These are phyloP conservation scores for Kuraishia ogatae DNA, from an alignment of 805 yeast species.

Conservation along the genomic window DNA sequence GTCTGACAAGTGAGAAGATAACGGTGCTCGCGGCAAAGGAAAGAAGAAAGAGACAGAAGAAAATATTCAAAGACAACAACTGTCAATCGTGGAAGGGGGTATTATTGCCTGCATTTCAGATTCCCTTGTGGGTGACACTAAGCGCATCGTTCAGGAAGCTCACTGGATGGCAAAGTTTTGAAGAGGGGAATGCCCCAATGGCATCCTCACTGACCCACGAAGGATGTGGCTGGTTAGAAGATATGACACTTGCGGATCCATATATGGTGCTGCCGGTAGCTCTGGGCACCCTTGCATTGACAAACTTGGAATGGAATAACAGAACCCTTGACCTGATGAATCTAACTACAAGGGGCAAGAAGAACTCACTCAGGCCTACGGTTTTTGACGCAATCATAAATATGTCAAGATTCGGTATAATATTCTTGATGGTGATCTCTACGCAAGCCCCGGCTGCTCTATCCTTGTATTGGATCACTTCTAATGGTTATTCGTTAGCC, in stretches of 20 bases:
- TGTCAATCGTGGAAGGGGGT: conserved; percentile 80
- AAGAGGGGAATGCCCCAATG: conserved; percentile 30
- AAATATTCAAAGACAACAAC: conserved; percentile 52
- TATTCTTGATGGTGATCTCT: conserved; percentile 75
- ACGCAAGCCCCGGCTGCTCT: conserved; percentile 82
- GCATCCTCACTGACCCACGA: conserved; percentile 29
- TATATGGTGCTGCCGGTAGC: conserved; percentile 57
- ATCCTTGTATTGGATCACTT: conserved; percentile 83
- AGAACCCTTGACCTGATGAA: conserved; percentile 49
- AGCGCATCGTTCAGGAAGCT: conserved; percentile 67
- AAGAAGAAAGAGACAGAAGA: conserved; percentile 63
- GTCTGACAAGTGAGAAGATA: conserved; percentile 71
- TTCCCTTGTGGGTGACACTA: conserved; percentile 81
- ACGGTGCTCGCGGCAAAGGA: conserved; percentile 69
- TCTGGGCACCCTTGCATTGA: conserved; percentile 61
- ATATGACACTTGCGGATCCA: conserved; percentile 55
- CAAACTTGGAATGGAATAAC: conserved; percentile 79
- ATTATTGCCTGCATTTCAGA: conserved; percentile 68
- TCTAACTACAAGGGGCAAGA: conserved; percentile 28
- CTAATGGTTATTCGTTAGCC: conserved; percentile 64
- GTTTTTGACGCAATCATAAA: conserved; percentile 58
- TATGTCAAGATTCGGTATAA: conserved; percentile 63
- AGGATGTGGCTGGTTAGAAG: conserved; percentile 52
- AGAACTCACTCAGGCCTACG: conserved; percentile 41
- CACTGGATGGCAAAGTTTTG: conserved; percentile 49